phyloP scores from a whole-genome alignment of 1,284 basidiomycete species.

The Marasmius tenuissimus region DNA sequence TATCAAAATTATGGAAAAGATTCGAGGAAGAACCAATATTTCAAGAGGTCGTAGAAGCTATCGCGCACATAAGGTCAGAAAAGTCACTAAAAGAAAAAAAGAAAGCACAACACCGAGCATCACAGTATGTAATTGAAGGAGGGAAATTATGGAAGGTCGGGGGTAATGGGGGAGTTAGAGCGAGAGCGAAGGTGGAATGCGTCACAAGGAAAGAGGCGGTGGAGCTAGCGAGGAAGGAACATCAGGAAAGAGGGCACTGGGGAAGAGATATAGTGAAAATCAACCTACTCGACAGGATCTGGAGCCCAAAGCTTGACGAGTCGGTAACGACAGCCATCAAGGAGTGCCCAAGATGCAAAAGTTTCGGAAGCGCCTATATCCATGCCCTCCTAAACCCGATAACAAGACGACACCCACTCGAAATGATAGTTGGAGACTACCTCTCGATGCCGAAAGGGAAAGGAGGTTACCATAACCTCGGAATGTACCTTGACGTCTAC shows the following conservation, averaged over 20 bases:
- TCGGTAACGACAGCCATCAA: conserved; percentile 27
- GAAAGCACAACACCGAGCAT: conserved; percentile 25
- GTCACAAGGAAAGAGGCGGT: conserved; percentile 14
- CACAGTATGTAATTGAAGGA: conserved; percentile 29
- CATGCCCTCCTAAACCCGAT: too few species aligned
- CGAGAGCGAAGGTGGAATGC: conserved; percentile 17
- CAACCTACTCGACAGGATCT: conserved; percentile 22
- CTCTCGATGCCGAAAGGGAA: too few species aligned
- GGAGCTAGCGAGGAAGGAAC: conserved; percentile 9
- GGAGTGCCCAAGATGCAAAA: conserved; percentile 27
- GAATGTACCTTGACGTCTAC: too few species aligned
- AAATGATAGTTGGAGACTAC: too few species aligned
- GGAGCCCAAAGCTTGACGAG: conserved; percentile 27
- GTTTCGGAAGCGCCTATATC: conserved; percentile 22
- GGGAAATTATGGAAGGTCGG: conserved; percentile 30
- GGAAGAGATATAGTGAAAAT: conserved; percentile 27
- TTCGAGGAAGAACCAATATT: conserved; percentile 28
- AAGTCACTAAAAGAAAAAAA: conserved; percentile 2
- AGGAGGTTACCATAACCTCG: too few species aligned
- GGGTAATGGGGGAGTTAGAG: conserved; percentile 14
- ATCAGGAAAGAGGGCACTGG: conserved; percentile 26
- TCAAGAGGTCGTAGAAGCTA: conserved; percentile 25
- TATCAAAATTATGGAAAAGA: conserved; percentile 12
- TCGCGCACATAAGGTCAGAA: conserved; percentile 10
- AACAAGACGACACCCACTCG: too few species aligned